These are phyloP conservation scores for Cicer cuneatum DNA, from an alignment of 306 rosid genomes.

Conservation along the genomic window DNA sequence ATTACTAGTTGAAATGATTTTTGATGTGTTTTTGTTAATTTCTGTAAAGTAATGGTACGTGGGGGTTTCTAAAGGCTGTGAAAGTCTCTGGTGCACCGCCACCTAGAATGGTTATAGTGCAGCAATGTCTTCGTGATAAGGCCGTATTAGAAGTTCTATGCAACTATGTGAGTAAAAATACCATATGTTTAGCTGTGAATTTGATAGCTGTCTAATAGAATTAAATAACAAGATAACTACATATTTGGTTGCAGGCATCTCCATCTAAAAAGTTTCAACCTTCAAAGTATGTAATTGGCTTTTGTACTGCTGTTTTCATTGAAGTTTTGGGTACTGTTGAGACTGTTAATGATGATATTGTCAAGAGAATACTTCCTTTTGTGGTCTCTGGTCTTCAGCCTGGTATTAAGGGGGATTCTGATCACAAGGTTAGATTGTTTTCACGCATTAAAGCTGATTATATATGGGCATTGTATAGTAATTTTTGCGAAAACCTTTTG, in stretches of 20 bases:
- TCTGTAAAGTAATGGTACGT: slow-evolving; percentile 66
- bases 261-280: slow-evolving; percentile 72
- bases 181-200: slow-evolving; percentile 34
- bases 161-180: slow-evolving; percentile 72
- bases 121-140: slow-evolving; percentile 80
- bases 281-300: slow-evolving; percentile 65
- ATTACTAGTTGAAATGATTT: slow-evolving; percentile 31
- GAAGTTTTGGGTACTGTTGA: slow-evolving; percentile 80
- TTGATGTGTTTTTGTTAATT: slow-evolving; percentile 41
- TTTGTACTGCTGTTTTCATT: slow-evolving; percentile 83
- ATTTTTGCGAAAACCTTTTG: slow-evolving; percentile 15
- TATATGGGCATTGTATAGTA: slow-evolving; percentile 6
- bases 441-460: background rate
- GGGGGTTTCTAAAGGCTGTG: slow-evolving; percentile 87
- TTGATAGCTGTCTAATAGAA: slow-evolving; percentile 10
- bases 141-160: slow-evolving; percentile 76
- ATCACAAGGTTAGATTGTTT: slow-evolving; percentile 72
- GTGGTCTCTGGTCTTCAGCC: slow-evolving; percentile 75
- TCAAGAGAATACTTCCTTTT: slow-evolving; percentile 77
- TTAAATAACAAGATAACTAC: slow-evolving; percentile 28
- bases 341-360: slow-evolving; percentile 62
- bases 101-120: slow-evolving; percentile 83
- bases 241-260: slow-evolving; percentile 63
- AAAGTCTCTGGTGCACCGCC: slow-evolving; percentile 84
- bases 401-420: slow-evolving; percentile 57